A percentile compares a stretch with the other conserved stretches of the same genome.
These are phyloP conservation scores for Collariella sp. DNA, from an alignment of 495 filamentous ascomycete genomes.

Conservation along the genomic window DNA sequence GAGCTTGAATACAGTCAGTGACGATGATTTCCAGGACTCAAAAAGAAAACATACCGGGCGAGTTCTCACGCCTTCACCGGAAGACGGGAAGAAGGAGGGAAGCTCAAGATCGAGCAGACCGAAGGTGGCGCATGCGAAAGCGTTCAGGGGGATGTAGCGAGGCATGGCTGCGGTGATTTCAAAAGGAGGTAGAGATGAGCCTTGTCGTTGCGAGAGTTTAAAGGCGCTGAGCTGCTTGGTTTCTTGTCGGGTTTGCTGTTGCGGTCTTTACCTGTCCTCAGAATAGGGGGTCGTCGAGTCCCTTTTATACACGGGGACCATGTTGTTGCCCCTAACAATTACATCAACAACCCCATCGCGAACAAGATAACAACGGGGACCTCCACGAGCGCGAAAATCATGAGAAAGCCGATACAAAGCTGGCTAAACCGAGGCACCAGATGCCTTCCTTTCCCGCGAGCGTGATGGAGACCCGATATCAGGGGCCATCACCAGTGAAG, in stretches of 20 bases:
- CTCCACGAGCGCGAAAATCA: not conserved
- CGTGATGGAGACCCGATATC: not conserved
- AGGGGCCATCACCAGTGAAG: too few species aligned
- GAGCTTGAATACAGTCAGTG: conserved; percentile 6
- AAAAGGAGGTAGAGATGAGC: not conserved
- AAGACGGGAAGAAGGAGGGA: not conserved
- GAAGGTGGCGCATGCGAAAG: not conserved
- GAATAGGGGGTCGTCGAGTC: too few species aligned
- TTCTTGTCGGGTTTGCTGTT: too few species aligned
- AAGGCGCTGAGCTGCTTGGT: too few species aligned
- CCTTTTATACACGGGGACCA: too few species aligned
- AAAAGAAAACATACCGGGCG: not conserved
- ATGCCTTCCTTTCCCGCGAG: too few species aligned
- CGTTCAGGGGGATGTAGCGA: not conserved
- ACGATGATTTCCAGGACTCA: too few species aligned
- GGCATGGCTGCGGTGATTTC: not conserved
- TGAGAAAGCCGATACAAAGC: not conserved
- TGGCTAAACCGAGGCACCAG: not conserved
- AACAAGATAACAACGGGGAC: not conserved
- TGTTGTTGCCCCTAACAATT: not conserved
- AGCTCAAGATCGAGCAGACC: too few species aligned
- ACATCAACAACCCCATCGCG: not conserved
- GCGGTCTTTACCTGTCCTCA: too few species aligned
- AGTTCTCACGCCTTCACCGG: not conserved
- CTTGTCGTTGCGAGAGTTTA: too few species aligned